Base-by-base conservation (phyloP, 2,329 filamentous ascomycete species). In the Cladosporium oxysporum region DNA sequence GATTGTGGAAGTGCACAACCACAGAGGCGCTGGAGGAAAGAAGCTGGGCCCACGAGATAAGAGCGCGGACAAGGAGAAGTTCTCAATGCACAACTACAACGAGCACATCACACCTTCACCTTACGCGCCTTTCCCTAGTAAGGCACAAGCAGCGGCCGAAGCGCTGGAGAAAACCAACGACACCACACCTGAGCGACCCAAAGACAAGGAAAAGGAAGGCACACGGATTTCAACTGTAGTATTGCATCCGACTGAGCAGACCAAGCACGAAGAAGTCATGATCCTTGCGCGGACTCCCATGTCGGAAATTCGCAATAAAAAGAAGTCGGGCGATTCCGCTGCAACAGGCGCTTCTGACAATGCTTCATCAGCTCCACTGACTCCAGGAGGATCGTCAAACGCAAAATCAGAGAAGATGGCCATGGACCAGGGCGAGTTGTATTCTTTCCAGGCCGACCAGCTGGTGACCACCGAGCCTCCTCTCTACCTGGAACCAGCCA, bases 21-120 rank as follows among this genome's bases (percentile, higher is more conserved):
- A 97, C 80, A 91, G 91, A 84, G 64, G 73, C 76, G 52, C 72
- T 70, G 62, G 75, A 68, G 69, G 78, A 66, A 71, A 80, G 81
- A 65, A 84, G 59, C 69, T 82, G 59, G 83, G 81, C 61, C 61
- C 61, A 31, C 50, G 61, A 18, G 81, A 81, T 29, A 82, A 87
- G 1, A 88, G 71, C 35, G 74, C 84, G 70, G 89, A 89, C 63
- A 85, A 85, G 47, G 81, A 84, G 3, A 88, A 90, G 12, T 94
- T 91, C 69, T 97, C 93, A 0, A 90, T 99, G 53, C 93, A 99
- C 78, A 97, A 96, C 76, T 91, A 93, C 76, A 97, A 93, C 74
- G 88, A 89, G 67, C 95, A 92, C 73, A 84, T 98, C 58, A 97
- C 93, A 0, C 95, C 94, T 0, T 98, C 95, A 0, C 88, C 93